Conservation (phyloP, 148 eudicot genomes). For the Persicaria tinctoria region DNA sequence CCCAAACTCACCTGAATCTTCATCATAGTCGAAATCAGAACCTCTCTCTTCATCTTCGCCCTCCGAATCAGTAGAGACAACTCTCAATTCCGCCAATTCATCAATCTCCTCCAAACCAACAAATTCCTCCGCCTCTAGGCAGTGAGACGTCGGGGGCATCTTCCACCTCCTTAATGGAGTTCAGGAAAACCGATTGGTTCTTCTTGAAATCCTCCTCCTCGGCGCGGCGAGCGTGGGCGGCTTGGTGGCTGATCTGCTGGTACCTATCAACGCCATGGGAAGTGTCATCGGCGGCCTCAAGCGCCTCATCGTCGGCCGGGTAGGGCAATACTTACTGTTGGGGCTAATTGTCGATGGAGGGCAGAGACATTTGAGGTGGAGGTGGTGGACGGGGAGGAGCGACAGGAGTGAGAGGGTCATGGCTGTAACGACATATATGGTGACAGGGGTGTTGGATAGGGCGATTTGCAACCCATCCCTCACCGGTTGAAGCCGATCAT, state of each 20-base stretch:
- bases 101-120: slow-evolving; percentile 82
- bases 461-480: too few species aligned
- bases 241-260: slow-evolving; percentile 71
- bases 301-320: slow-evolving; percentile 75
- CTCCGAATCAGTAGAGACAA: slow-evolving; percentile 26
- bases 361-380: slow-evolving; percentile 21
- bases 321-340: slow-evolving; percentile 49
- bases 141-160: slow-evolving; percentile 45
- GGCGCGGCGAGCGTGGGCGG: slow-evolving; percentile 54
- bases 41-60: slow-evolving; percentile 25
- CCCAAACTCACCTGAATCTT: slow-evolving; percentile 38
- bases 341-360: slow-evolving; percentile 30
- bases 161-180: slow-evolving; percentile 63
- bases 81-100: slow-evolving; percentile 45
- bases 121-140: slow-evolving; percentile 47
- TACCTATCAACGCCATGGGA: slow-evolving; percentile 82
- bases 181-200: slow-evolving; percentile 53
- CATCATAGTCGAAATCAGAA: slow-evolving; percentile 13
- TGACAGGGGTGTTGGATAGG: too few species aligned
- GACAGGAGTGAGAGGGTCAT: too few species aligned
- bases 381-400: slow-evolving; percentile 17
- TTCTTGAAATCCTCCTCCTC: slow-evolving; percentile 55
- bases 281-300: slow-evolving; percentile 84
- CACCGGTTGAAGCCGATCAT: too few species aligned
- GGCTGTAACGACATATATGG: too few species aligned